Evolutionary conservation across 306 rosid genomes (phyloP).

Genomic region (Glycyrrhiza uralensis): DNA sequence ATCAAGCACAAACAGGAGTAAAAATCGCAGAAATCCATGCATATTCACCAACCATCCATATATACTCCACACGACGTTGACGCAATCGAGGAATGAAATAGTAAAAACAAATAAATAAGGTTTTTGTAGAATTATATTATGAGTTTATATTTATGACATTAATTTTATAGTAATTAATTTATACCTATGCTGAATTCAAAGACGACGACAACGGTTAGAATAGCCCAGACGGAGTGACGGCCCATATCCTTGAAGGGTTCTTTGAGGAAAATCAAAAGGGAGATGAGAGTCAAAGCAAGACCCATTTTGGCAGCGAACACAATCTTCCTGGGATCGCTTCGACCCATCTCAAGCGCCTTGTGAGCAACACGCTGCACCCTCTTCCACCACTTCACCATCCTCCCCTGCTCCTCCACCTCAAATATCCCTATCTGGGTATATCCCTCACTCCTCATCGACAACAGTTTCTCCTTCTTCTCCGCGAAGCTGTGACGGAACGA

Average conservation of each 20-base stretch:
- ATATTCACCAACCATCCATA: no score
- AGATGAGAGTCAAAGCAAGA: conserved; percentile 70
- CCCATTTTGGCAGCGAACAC: conserved; percentile 84
- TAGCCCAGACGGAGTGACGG: conserved; percentile 75
- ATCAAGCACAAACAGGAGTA: background rate
- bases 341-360: conserved; percentile 64
- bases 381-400: conserved; percentile 18
- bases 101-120: no score
- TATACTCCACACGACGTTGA: no score
- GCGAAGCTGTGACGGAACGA: conserved; percentile 58
- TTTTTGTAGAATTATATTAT: no score
- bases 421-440: conserved; percentile 49
- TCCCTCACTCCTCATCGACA: conserved; percentile 31
- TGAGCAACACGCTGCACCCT: conserved; percentile 23
- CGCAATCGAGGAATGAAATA: no score
- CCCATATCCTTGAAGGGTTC: conserved; percentile 57
- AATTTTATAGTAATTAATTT: no score
- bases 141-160: no score
- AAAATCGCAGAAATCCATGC: no score
- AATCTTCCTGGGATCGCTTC: conserved; percentile 75
- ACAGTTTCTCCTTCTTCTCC: conserved; percentile 64
- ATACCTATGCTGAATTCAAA: conserved; percentile 96
- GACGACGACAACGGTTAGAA: conserved; percentile 89
- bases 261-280: conserved; percentile 69
- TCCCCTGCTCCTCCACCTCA: conserved; percentile 17